Conservation (phyloP, 139 green algal genomes). For the Dunaliella primolecta region DNA sequence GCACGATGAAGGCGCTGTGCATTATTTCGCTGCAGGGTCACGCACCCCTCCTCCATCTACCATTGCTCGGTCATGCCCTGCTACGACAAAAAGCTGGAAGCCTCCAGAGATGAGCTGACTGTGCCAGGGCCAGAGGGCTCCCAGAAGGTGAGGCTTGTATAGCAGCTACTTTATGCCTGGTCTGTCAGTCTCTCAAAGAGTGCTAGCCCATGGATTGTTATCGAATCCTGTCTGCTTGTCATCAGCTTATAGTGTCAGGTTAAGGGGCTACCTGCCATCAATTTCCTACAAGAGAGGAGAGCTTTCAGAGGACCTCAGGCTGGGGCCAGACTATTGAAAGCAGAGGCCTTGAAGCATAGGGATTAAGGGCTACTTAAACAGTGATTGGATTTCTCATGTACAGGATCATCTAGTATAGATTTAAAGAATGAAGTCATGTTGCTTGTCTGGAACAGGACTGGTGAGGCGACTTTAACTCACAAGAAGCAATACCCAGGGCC, state of each 20-base stretch:
- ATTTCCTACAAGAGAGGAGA: too few relatives aligned
- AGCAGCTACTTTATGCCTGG: background rate
- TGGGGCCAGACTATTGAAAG: too few relatives aligned
- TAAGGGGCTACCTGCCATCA: background rate
- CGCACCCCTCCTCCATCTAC: slow-evolving; percentile 58
- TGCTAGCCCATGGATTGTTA: background rate
- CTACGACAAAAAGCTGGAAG: slow-evolving; percentile 99
- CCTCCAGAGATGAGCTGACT: slow-evolving; percentile 74
- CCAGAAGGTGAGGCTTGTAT: slow-evolving; percentile 22
- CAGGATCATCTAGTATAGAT: too few relatives aligned
- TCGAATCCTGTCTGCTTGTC: background rate
- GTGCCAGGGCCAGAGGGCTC: slow-evolving; percentile 8
- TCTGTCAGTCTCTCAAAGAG: background rate
- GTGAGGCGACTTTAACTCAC: too few relatives aligned
- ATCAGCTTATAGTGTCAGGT: background rate
- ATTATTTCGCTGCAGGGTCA: background rate
- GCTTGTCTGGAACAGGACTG: too few relatives aligned
- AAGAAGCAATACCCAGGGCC: too few relatives aligned
- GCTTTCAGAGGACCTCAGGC: too few relatives aligned
- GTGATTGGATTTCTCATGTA: too few relatives aligned
- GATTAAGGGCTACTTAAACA: too few relatives aligned
- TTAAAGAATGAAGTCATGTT: too few relatives aligned
- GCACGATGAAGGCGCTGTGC: too few relatives aligned
- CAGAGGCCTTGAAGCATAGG: too few relatives aligned
- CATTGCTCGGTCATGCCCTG: slow-evolving; percentile 96